Evolutionary conservation across 176 grass and related monocot species (phyloP).

Genomic region (Otatea glauca): DNA sequence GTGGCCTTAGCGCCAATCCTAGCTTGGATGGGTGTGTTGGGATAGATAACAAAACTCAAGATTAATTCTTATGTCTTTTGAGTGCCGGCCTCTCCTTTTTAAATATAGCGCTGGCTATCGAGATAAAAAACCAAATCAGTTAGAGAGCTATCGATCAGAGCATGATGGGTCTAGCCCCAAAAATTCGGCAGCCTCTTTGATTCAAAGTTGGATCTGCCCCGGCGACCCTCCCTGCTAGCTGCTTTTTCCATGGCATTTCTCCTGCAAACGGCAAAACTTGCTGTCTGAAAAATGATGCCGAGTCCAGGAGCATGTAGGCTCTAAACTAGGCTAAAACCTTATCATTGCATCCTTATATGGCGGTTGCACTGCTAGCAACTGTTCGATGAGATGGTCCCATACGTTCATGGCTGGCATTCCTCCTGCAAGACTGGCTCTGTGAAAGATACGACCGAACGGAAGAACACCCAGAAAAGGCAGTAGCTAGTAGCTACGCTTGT

Average conservation of each 20-base stretch:
- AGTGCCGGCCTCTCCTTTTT: no score
- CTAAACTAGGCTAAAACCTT: not conserved
- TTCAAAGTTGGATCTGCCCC: no score
- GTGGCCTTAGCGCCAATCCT: no score
- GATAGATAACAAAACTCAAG: no score
- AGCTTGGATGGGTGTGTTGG: no score
- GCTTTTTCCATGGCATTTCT: not conserved
- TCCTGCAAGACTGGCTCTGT: not conserved
- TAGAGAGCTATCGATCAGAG: no score
- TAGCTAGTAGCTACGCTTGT: not conserved
- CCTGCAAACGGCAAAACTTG: not conserved
- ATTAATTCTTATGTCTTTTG: no score
- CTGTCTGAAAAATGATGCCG: not conserved
- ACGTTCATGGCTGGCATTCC: not conserved
- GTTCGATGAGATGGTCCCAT: not conserved
- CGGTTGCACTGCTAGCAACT: not conserved
- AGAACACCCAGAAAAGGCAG: not conserved
- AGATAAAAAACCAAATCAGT: no score
- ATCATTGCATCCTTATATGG: conserved; percentile 1
- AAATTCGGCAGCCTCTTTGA: no score
- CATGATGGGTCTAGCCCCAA: no score
- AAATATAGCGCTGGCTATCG: no score
- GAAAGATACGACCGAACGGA: conserved; percentile 12
- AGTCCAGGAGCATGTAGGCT: not conserved
- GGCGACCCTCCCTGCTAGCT: not conserved